Conservation (phyloP, 139 green algal species). For the Micractinium conductrix region DNA sequence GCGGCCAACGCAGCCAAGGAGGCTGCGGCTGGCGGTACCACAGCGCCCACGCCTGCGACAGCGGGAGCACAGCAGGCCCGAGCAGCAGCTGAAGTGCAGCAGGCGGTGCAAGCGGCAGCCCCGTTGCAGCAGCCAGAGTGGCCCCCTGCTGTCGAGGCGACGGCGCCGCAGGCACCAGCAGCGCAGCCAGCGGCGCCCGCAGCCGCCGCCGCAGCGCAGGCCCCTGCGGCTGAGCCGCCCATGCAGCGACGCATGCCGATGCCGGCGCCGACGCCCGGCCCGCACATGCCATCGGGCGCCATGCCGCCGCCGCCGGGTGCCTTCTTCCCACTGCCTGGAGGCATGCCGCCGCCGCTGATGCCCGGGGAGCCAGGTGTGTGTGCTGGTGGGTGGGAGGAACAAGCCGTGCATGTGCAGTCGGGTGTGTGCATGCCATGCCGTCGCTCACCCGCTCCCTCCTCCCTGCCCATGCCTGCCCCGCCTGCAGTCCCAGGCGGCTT, state of each 20-base stretch:
- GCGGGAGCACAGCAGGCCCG: too few relatives aligned
- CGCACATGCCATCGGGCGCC: background rate
- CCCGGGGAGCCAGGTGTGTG: background rate
- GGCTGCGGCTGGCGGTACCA: too few relatives aligned
- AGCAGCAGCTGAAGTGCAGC: too few relatives aligned
- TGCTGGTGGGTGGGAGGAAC: background rate
- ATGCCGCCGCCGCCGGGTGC: background rate
- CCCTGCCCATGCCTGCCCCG: too few relatives aligned
- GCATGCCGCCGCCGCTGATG: background rate
- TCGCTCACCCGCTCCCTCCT: too few relatives aligned
- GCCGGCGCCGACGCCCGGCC: background rate
- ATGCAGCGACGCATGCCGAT: too few relatives aligned
- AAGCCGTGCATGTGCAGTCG: too few relatives aligned
- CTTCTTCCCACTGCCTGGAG: conserved; percentile 9
- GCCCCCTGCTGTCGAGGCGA: background rate
- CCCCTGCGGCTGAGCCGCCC: background rate
- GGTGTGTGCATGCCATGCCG: too few relatives aligned
- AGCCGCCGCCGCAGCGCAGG: background rate
- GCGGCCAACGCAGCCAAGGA: too few relatives aligned
- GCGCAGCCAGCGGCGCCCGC: background rate
- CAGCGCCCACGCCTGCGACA: too few relatives aligned
- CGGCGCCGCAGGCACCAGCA: background rate
- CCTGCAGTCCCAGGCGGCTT: too few relatives aligned
- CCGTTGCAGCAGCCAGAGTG: background rate
- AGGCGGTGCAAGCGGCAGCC: background rate